Conservation (phyloP, 2,329 filamentous ascomycete genomes). For the Arthroderma uncinatum region DNA sequence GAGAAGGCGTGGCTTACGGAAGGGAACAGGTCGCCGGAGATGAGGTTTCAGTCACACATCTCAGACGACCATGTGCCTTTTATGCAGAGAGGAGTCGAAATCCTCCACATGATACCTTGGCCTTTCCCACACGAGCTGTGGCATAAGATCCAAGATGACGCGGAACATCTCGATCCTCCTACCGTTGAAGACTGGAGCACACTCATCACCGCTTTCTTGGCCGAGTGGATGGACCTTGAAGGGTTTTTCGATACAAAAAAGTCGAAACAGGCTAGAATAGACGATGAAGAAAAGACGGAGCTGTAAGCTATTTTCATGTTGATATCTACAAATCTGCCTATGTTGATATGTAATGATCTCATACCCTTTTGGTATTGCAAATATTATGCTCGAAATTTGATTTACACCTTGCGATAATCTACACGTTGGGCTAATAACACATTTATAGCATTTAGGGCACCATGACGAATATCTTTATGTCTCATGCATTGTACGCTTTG, state of each 20-base stretch:
- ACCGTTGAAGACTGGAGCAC: conserved; percentile 80
- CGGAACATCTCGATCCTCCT: conserved; percentile 65
- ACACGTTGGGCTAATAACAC: background rate
- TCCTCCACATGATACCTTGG: conserved; percentile 74
- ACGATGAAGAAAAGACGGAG: conserved; percentile 26
- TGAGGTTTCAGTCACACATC: conserved; percentile 44
- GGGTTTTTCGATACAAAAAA: conserved; percentile 33
- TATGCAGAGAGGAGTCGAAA: conserved; percentile 69
- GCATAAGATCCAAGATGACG: conserved; percentile 78
- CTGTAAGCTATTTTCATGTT: conserved; percentile 26
- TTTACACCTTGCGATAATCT: background rate
- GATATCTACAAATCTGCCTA: background rate
- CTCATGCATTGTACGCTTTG: background rate
- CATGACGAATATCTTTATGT: background rate
- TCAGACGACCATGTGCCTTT: conserved; percentile 91
- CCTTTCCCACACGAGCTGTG: conserved; percentile 47
- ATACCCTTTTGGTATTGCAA: background rate
- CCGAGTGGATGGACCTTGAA: conserved; percentile 85
- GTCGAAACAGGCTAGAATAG: conserved; percentile 11
- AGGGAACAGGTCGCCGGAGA: conserved; percentile 41
- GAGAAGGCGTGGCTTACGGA: conserved; percentile 56
- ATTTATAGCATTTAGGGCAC: background rate
- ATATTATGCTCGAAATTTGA: background rate
- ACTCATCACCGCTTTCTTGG: conserved; percentile 70
- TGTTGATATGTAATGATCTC: background rate